Evolutionary conservation across 2,329 filamentous ascomycete genomes (phyloP).

Genomic region (Metarhizium album): DNA sequence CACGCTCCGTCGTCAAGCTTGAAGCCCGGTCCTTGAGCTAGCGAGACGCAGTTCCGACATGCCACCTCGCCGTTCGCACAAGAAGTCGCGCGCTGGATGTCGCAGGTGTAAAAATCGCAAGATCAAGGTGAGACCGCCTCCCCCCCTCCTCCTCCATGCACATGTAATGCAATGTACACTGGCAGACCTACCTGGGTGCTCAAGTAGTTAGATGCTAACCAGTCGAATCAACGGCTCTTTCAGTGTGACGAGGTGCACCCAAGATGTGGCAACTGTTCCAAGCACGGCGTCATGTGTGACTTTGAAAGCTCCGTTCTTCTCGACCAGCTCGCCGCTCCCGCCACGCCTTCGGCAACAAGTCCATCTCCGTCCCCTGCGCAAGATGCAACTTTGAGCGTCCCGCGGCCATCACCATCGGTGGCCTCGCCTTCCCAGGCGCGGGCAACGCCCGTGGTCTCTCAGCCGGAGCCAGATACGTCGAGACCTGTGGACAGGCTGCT

Average conservation of each 20-base stretch:
- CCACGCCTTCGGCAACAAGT: conserved; percentile 13
- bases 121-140: conserved; percentile 45
- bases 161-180: no score
- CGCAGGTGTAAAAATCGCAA: conserved; percentile 56
- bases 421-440: conserved; percentile 24
- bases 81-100: conserved; percentile 59
- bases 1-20: conserved; percentile 15
- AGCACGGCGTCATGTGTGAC: conserved; percentile 56
- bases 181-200: no score
- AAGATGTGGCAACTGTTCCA: conserved; percentile 53
- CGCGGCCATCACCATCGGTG: conserved; percentile 13
- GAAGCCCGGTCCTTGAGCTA: conserved; percentile 13
- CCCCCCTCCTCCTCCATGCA: background rate
- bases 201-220: no score
- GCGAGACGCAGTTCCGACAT: conserved; percentile 27
- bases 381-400: background rate
- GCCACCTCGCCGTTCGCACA: conserved; percentile 57
- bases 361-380: conserved; percentile 10
- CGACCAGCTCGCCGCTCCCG: conserved; percentile 30
- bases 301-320: conserved; percentile 44
- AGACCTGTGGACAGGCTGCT: conserved; percentile 35
- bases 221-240: background rate
- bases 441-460: conserved; percentile 13
- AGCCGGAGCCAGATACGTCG: conserved; percentile 18
- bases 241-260: conserved; percentile 58